Percentiles rank a stretch among this genome's conserved stretches.
These are phyloP conservation scores for Beauveria scarabaeidicola DNA, from an alignment of 2,329 filamentous ascomycete genomes.

Conservation along the genomic window DNA sequence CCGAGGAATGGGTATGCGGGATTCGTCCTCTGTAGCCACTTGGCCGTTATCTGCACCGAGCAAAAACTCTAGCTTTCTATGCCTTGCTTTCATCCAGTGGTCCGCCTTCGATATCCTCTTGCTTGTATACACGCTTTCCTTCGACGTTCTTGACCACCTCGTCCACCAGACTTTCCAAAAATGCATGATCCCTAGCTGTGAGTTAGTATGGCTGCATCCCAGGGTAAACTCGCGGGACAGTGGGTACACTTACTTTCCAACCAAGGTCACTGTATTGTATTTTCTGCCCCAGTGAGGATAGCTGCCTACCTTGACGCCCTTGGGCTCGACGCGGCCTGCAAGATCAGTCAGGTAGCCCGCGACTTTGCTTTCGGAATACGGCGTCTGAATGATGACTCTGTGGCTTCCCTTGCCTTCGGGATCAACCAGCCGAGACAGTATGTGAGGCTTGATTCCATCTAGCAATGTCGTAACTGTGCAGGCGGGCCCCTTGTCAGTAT, in stretches of 20 bases:
- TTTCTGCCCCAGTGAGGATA: conserved; percentile 89
- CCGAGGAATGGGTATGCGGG: neutral
- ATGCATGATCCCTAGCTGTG: conserved; percentile 55
- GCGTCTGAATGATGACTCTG: conserved; percentile 78
- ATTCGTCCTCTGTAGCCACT: neutral
- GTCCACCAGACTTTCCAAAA: conserved; percentile 66
- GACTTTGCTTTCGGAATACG: conserved; percentile 75
- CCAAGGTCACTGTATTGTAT: conserved; percentile 82
- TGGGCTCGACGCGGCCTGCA: conserved; percentile 61
- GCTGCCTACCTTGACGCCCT: conserved; percentile 86
- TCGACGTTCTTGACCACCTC: conserved; percentile 72
- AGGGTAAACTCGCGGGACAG: too few species aligned
- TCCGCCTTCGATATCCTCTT: conserved; percentile 60
- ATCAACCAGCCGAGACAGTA: conserved; percentile 65
- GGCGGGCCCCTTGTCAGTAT: neutral
- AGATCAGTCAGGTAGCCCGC: conserved; percentile 76
- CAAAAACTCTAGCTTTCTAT: neutral
- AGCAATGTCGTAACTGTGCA: conserved; percentile 61
- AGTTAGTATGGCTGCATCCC: neutral
- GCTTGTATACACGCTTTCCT: conserved; percentile 55
- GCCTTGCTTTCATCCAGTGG: conserved; percentile 8
- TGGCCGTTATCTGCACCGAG: neutral
- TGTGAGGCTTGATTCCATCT: conserved; percentile 61
- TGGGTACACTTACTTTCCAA: conserved; percentile 43
- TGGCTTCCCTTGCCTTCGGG: conserved; percentile 73